Evolutionary conservation across 2,329 filamentous ascomycete species (phyloP).

Genomic region (Coniochaeta pulveracea): DNA sequence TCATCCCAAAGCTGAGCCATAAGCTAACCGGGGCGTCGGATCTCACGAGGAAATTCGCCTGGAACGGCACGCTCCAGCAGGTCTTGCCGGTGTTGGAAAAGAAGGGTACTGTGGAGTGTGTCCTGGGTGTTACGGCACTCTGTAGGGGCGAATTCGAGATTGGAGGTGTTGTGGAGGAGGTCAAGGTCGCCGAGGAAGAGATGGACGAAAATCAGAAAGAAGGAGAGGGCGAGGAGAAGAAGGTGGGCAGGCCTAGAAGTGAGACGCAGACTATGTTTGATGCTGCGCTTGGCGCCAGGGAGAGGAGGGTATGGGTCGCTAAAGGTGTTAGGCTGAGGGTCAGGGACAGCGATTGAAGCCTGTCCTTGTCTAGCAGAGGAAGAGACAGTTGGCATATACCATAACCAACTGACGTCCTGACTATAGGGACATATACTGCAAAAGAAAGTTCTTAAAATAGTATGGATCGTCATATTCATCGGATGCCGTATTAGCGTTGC

Average conservation of each 20-base stretch:
- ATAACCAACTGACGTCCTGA: no score
- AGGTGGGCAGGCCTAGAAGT: constrained; percentile 25
- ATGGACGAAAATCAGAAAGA: constrained; percentile 14
- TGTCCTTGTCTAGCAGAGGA: background rate
- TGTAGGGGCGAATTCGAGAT: constrained; percentile 78
- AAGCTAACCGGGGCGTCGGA: constrained; percentile 66
- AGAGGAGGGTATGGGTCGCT: constrained; percentile 55
- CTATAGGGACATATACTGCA: no score
- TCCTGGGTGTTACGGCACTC: constrained; percentile 61
- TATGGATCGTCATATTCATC: no score
- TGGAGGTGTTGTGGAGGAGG: constrained; percentile 71
- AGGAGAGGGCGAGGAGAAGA: constrained; percentile 14
- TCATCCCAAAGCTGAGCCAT: constrained; percentile 67
- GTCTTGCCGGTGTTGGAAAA: constrained; percentile 52
- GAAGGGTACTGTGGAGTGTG: constrained; percentile 46
- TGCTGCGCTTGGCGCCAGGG: constrained; percentile 43
- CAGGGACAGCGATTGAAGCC: constrained; percentile 27
- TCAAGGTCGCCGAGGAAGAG: constrained; percentile 36
- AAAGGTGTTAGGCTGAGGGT: constrained; percentile 45
- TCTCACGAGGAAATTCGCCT: constrained; percentile 69
- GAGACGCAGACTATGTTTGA: constrained; percentile 48
- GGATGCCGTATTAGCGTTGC: no score
- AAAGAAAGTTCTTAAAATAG: no score
- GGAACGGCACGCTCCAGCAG: constrained; percentile 77
- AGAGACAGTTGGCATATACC: no score